Evolutionary conservation across 257 asterid species (phyloP).

Genomic region (Haberlea rhodopensis): DNA sequence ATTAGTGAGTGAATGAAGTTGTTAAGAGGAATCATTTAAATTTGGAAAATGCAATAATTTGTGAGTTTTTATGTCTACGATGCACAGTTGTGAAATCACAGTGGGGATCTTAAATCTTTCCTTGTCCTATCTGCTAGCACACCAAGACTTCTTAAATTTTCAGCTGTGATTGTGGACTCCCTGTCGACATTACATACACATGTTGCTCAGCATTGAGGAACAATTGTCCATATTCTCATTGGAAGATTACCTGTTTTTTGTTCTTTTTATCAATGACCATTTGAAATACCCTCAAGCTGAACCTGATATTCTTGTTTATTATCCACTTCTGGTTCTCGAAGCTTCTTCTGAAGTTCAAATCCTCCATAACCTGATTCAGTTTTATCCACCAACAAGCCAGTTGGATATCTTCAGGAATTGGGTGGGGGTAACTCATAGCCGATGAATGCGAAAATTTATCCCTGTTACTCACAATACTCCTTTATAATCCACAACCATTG

Average conservation of each 20-base stretch:
- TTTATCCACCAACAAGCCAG: background rate
- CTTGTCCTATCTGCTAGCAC: background rate
- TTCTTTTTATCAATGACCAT: background rate
- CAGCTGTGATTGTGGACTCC: conserved; percentile 2
- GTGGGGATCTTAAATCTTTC: background rate
- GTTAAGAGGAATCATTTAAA: background rate
- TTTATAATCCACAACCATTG: no score
- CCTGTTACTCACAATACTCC: no score
- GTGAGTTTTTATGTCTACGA: background rate
- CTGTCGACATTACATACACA: background rate
- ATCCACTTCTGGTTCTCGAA: background rate
- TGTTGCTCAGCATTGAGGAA: no score
- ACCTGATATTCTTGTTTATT: background rate
- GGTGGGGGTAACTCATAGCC: background rate
- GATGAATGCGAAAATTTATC: no score
- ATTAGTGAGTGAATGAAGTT: background rate
- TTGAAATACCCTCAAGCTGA: background rate
- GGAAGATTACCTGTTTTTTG: no score
- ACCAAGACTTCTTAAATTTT: background rate
- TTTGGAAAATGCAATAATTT: background rate
- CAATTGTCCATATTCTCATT: no score
- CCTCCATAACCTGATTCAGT: background rate
- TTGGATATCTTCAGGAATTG: background rate
- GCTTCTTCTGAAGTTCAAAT: background rate
- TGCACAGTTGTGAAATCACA: background rate